Evolutionary conservation across 768 basidiomycete species (phyloP), one percentile per base, ranked within the genome.

Genomic region (Termitomyces eurrhizus): DNA sequence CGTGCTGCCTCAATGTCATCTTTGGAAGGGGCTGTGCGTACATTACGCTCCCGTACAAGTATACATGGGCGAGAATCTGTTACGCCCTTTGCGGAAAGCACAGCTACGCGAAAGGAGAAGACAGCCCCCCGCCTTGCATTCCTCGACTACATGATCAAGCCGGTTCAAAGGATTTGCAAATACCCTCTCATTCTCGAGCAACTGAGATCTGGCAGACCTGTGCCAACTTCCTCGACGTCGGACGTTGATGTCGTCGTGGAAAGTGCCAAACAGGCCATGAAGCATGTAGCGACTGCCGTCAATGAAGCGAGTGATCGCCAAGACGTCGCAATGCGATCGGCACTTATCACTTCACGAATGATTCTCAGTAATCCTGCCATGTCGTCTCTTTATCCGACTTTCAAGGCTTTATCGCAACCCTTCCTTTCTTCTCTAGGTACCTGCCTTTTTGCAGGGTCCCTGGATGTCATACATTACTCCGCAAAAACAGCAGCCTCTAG

Each of bases 81-180:
- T 7, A 56, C 67, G 7, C 65, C 66, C 53, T 66, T 71, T 26
- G 35, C 64, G 7, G 56, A 61, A 24, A 69, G 65, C 36, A 1
- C 60, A 14, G 9, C 42, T 5, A 49, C 61, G 21, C 66, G 71
- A 21, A 73, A 64, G 69, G 70, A 69, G 59, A 76, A 69, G 59
- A 64, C 67, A 50, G 66, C 67, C 5, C 71, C 75, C 13, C 82
- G 83, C 24, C 81, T 91, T 41, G 79, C 80, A 59, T 86, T 91
- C 72, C 76, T 84, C 65, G 96, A 98, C 75, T 95, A 95, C 70
- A 82, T 98, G 75, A 98, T 99, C 76, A 94, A 94, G 73, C 96
- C 96, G n/a, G 83, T 98, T 16, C 96, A 99, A 73, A 80, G 95
- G 54, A 89, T 99, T 53, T 98, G 95, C 82, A 92, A 89, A 66